Conservation (phyloP, 164 flowering plant species). For the Nymphaea colorata region DNA sequence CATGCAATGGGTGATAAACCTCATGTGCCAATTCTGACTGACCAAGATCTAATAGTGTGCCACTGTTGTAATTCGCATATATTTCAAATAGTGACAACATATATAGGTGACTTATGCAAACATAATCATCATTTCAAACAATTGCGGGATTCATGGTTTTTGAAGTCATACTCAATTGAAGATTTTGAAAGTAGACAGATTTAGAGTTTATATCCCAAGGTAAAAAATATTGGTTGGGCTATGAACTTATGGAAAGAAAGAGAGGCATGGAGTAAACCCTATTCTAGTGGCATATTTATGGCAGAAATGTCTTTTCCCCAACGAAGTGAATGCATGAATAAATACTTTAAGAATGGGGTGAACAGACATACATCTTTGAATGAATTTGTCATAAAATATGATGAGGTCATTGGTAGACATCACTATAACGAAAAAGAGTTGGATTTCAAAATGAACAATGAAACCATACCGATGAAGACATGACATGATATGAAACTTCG, state of each 20-base stretch:
- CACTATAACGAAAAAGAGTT: not conserved
- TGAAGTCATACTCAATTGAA: not conserved
- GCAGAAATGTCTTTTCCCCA: constrained; percentile 4
- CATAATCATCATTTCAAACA: not conserved
- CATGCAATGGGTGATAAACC: constrained; percentile 7
- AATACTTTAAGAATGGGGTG: constrained; percentile 3
- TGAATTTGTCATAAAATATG: not conserved
- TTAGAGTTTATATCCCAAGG: not conserved
- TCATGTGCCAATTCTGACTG: constrained; percentile 7
- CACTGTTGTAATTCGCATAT: constrained; percentile 6
- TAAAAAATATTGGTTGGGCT: constrained; percentile 1
- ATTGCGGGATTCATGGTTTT: not conserved
- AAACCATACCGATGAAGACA: not conserved
- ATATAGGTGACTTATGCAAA: constrained; percentile 1
- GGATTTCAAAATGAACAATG: not conserved
- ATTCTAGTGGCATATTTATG: constrained; percentile 1
- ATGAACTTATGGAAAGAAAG: not conserved
- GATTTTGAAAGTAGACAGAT: constrained; percentile 7
- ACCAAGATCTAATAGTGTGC: constrained; percentile 1
- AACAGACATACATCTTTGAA: not conserved
- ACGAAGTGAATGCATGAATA: constrained; percentile 1
- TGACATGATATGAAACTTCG: not conserved
- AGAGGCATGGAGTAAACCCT: constrained; percentile 1
- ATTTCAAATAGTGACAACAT: not conserved
- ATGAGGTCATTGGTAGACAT: not conserved